Evolutionary conservation across 169 alveolate genomes (phyloP).

Genomic region (Eimeria tenella): DNA sequence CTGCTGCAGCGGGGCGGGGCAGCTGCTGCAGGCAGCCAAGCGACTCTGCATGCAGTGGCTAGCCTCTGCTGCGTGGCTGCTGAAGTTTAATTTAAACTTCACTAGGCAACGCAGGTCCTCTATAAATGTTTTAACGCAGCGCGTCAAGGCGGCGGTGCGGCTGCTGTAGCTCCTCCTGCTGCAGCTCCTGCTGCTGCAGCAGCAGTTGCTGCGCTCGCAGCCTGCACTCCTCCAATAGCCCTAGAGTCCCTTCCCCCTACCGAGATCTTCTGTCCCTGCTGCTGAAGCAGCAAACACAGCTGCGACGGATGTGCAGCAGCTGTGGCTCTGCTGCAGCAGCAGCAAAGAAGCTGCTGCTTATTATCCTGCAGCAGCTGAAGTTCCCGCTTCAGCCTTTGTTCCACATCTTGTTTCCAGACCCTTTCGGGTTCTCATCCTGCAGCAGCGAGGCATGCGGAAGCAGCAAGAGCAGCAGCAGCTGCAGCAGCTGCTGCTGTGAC

Average conservation of each 20-base stretch:
- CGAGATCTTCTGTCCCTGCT: too few species aligned
- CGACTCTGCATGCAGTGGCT: neutral
- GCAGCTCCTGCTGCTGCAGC: too few species aligned
- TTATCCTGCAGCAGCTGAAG: neutral
- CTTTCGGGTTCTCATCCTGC: conserved; percentile 72
- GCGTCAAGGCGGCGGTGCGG: too few species aligned
- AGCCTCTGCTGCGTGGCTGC: neutral
- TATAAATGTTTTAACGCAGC: neutral
- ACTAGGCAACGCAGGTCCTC: neutral
- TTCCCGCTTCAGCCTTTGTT: conserved; percentile 41
- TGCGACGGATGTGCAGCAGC: too few species aligned
- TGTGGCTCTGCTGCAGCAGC: conserved; percentile 1
- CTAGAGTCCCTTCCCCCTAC: too few species aligned
- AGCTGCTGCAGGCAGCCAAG: neutral
- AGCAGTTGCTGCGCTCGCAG: too few species aligned
- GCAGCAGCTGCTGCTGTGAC: neutral
- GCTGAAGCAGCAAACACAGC: too few species aligned
- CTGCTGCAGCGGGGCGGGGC: neutral
- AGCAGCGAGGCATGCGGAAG: neutral
- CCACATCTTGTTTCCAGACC: conserved; percentile 72
- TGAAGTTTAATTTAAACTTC: neutral
- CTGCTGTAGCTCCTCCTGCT: too few species aligned
- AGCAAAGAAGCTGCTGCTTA: neutral
- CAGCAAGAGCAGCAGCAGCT: neutral
- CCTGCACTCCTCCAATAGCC: too few species aligned